These are phyloP conservation scores for Raffaelea ambrosiae DNA, from an alignment of 2,329 filamentous ascomycete genomes.

Conservation along the genomic window DNA sequence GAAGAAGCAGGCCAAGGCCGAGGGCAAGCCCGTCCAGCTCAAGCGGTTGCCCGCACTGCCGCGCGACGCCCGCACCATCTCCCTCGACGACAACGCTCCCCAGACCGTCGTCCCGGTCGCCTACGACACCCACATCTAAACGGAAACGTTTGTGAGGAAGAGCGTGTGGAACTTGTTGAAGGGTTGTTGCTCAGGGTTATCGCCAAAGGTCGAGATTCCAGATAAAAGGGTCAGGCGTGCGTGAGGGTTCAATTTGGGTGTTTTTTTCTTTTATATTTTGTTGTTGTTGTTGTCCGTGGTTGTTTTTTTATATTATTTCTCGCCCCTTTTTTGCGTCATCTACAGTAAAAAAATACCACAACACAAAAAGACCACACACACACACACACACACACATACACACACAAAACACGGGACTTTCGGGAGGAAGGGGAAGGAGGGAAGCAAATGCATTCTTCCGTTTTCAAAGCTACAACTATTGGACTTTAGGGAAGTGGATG, in stretches of 20 bases:
- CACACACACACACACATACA: no score
- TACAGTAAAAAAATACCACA: no score
- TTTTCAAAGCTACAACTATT: no score
- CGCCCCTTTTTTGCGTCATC: no score
- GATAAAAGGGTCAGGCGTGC: not conserved
- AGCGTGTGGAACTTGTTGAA: no score
- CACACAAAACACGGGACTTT: not conserved
- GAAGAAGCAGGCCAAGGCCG: conserved; percentile 87
- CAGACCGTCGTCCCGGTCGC: conserved; percentile 39
- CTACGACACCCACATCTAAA: conserved; percentile 97
- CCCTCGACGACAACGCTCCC: conserved; percentile 19
- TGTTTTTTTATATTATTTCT: conserved; percentile 3
- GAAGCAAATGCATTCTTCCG: conserved; percentile 4
- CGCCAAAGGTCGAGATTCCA: no score
- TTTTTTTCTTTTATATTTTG: conserved; percentile 2
- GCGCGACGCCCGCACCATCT: conserved; percentile 61
- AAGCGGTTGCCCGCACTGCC: conserved; percentile 83
- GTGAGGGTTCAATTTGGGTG: not conserved
- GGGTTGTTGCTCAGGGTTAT: no score
- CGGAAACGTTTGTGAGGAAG: not conserved
- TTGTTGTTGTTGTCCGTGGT: not conserved
- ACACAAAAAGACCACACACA: no score
- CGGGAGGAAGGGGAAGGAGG: no score
- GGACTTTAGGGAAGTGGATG: conserved; percentile 3
- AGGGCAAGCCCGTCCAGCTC: conserved; percentile 79